Evolutionary conservation across 441 rosid genomes (phyloP), one percentile per base, ranked within the genome.

Genomic region (Erodium texanum): DNA sequence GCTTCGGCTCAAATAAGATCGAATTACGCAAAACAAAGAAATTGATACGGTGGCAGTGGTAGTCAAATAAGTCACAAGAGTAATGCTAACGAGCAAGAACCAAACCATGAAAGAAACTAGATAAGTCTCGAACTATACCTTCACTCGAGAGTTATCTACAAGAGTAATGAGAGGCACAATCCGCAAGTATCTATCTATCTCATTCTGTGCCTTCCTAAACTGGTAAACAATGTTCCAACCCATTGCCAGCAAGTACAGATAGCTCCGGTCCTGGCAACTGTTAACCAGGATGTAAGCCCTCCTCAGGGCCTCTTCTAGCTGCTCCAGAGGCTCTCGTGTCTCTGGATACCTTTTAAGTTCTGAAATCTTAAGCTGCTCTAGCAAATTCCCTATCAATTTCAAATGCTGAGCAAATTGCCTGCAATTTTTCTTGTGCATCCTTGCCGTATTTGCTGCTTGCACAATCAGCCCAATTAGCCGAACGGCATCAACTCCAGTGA

Each of bases 201-300:
- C 97, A 68, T 76, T 76, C 72, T 93, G 98, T 20, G 96, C 95
- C 75, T 82, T 87, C n/a, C 95, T 73, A 75, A 93, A 89, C 76
- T 93, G 98, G 27, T 90, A 86, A 41, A 93, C 97, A 32, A 93
- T 90, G 84, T 87, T 93, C 98, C 97, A 93, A 0, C 97, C 97
- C 98, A 90, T 90, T n/a, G 97, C 97, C 65, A 93, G 82, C 84
- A 93, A 78, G 75, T 93, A 93, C 12, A 93, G 89, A 77, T 85
- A 93, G 66, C 98, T 93, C 71, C 83, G 71, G 56, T 93, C 98
- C 73, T 87, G 97, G 70, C 97, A 93, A 54, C 95, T 93, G 32
- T 86, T 82, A 23, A 93, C 92, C 74, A 90, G 68, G 64, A 86
- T 62, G 76, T 83, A 93, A 65, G 96, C 82, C 82, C 97, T 85